A percentile compares a stretch with the other conserved stretches of the same genome.
Conservation (phyloP, 352 stramenopile genomes). For the Pelagophyceae sp. region DNA sequence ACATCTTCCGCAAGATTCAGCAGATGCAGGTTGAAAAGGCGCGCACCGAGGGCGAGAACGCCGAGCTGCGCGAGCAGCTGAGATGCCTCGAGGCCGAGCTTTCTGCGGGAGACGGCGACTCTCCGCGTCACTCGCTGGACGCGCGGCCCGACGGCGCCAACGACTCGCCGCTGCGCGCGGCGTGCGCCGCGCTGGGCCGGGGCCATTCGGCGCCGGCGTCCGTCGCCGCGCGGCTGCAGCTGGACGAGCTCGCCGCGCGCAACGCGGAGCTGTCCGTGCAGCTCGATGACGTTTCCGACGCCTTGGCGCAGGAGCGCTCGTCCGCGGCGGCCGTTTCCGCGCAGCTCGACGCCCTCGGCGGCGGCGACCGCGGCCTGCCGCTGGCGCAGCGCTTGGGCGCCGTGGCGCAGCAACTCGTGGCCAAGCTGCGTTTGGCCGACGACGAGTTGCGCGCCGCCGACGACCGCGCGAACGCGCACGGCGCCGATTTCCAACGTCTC, state of each 20-base stretch:
- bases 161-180: neutral
- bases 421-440: too few relatives aligned
- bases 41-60: neutral
- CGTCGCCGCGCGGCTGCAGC: constrained; percentile 1
- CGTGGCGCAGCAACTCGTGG: neutral
- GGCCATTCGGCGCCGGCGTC: neutral
- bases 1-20: constrained; percentile 1
- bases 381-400: neutral
- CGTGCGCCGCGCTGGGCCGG: neutral
- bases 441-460: neutral
- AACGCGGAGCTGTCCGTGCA: neutral
- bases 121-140: neutral
- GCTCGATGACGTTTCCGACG: neutral
- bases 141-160: too few relatives aligned
- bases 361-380: neutral
- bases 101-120: neutral
- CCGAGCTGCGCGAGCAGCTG: neutral
- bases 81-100: neutral
- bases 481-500: neutral
- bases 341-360: constrained; percentile 2
- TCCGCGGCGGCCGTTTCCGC: neutral
- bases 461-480: neutral
- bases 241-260: constrained; percentile 11
- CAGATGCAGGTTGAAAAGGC: constrained; percentile 9
- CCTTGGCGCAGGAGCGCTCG: neutral